Evolutionary conservation across 169 alveolate genomes (phyloP).

Genomic region (Plasmodium yoelii): DNA sequence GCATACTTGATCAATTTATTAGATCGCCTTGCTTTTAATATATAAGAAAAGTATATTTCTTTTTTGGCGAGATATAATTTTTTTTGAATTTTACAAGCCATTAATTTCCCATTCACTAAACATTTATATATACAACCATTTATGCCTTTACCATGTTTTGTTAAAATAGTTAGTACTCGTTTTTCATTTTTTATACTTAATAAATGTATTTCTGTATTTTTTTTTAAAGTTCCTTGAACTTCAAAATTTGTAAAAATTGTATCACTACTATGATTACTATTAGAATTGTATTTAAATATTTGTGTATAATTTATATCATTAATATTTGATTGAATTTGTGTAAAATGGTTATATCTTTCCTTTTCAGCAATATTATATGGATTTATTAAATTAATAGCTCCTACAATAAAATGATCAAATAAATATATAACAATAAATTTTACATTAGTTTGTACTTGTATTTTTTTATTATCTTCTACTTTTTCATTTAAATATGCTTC

Average conservation of each 20-base stretch:
- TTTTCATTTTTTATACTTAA: conserved; percentile 27
- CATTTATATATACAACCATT: conserved; percentile 68
- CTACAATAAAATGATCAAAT: conserved; percentile 50
- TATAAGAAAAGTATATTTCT: conserved; percentile 71
- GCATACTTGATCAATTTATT: conserved; percentile 27
- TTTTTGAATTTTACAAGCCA: conserved; percentile 64
- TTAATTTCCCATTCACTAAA: conserved; percentile 19
- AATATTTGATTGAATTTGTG: conserved; percentile 21
- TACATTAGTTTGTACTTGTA: neutral
- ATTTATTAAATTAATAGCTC: conserved; percentile 40
- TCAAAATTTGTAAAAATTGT: neutral
- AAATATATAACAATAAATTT: conserved; percentile 34
- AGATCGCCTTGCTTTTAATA: conserved; percentile 30
- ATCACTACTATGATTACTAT: neutral
- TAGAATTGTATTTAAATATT: conserved; percentile 31
- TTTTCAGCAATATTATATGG: conserved; percentile 57
- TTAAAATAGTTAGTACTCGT: conserved; percentile 29
- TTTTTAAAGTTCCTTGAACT: conserved; percentile 9
- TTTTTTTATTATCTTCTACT: neutral
- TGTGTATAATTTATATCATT: conserved; percentile 44
- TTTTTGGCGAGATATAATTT: conserved; percentile 53
- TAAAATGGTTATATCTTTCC: conserved; percentile 27
- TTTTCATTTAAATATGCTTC: conserved; percentile 56
- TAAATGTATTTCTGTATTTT: conserved; percentile 21
- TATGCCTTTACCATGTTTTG: conserved; percentile 53